Evolutionary conservation across 2,329 filamentous ascomycete species (phyloP).

Genomic region (Stachybotrys elegans): DNA sequence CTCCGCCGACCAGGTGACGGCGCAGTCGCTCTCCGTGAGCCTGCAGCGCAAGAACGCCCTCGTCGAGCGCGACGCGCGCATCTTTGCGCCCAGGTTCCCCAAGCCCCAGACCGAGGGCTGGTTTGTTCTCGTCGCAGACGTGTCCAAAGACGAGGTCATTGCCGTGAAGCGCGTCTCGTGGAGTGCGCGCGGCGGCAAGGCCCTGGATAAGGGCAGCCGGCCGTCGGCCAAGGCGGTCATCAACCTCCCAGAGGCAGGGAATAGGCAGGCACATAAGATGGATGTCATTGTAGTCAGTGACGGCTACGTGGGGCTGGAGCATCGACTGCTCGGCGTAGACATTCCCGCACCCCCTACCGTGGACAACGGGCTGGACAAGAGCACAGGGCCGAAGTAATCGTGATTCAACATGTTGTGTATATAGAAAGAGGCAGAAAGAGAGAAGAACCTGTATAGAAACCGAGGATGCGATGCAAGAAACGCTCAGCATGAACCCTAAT

Average conservation of each 20-base stretch:
- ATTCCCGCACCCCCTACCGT: slow-evolving; percentile 46
- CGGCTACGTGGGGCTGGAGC: slow-evolving; percentile 73
- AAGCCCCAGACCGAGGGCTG: slow-evolving; percentile 93
- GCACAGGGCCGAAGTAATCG: too few relatives aligned
- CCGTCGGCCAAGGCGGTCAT: slow-evolving; percentile 53
- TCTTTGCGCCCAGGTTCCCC: slow-evolving; percentile 85
- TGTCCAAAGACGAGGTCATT: slow-evolving; percentile 67
- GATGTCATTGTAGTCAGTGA: slow-evolving; percentile 80
- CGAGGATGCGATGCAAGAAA: too few relatives aligned
- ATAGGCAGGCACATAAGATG: slow-evolving; percentile 52
- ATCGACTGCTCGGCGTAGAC: slow-evolving; percentile 41
- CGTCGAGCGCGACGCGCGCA: slow-evolving; percentile 61
- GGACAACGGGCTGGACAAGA: too few relatives aligned
- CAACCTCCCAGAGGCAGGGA: slow-evolving; percentile 49
- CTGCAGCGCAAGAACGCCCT: slow-evolving; percentile 64
- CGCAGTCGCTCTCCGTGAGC: slow-evolving; percentile 56
- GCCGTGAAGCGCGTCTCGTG: slow-evolving; percentile 85
- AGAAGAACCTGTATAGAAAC: too few relatives aligned
- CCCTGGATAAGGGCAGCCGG: slow-evolving; percentile 35
- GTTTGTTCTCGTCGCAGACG: slow-evolving; percentile 74
- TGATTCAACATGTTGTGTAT: too few relatives aligned
- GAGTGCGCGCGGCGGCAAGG: slow-evolving; percentile 30
- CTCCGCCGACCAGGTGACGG: slow-evolving; percentile 54
- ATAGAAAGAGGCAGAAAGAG: too few relatives aligned
- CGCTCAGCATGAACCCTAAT: too few relatives aligned